Evolutionary conservation across 1,284 basidiomycete species (phyloP), one percentile per base, ranked within the genome.

Genomic region (Sanghuangporus weigelae): DNA sequence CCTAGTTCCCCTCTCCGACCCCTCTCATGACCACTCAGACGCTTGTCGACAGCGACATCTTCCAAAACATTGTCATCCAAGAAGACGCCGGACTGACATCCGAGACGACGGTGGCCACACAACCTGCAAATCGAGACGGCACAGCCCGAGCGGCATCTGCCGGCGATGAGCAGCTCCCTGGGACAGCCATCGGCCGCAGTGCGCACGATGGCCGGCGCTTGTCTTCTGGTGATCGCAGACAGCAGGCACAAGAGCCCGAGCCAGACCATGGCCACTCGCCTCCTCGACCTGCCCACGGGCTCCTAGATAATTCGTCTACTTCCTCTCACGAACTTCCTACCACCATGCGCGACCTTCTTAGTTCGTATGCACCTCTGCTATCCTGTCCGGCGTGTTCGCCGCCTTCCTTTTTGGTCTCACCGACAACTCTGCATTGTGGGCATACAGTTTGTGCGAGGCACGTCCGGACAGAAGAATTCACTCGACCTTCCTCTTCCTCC

Each of bases 361-460:
- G 35, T 1, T 19, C 46, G 7, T 65, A 51, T 36, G 49, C 35
- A n/a, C 50, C 74, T 44, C 53, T 77, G 31, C 68, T 82, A 60
- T 66, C 68, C 50, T 82, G 84, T 68, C 76, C 78, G 0, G 71
- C 76, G 56, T 84, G 83, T 62, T 70, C 73, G 0, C 70, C 73
- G 16, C 67, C 69, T 6, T 49, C 70, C 12, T 58, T 74, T 49
- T 74, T 84, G 31, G 61, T 69, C 36, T 72, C 76, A 1, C 84
- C 84, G 0, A 76, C 79, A 10, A 85, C 84, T 0, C 77, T 86
- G 50, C 76, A 75, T 36, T 86, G 84, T 65, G 84, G 84, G 2
- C 84, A 86, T 66, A 79, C 84, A 26, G 68, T 84, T 56, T 86
- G 84, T 53, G 67, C 75, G 0, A 62, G 66, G n/a, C 78, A 79